Evolutionary conservation across 2,329 filamentous ascomycete genomes (phyloP), one percentile per base, ranked within the genome.

Genomic region (Cladophialophora yegresii): DNA sequence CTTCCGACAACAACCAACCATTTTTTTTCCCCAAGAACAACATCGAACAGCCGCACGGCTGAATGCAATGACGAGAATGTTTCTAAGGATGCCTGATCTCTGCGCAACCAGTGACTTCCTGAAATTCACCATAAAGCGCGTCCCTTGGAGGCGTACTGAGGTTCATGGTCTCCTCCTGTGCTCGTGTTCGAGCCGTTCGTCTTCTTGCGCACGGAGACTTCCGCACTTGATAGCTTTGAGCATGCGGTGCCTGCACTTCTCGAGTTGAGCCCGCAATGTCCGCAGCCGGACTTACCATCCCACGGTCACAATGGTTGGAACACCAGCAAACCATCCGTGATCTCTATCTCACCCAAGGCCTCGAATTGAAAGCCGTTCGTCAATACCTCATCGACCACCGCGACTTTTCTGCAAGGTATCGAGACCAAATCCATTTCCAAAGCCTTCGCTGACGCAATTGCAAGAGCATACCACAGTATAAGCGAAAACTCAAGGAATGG

Each of bases 401-500:
- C 28, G 23, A 26, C 4, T 64, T 64, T 43, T 10, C 23, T n/a
- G 55, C 56, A 20, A 63, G 61, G 61, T 63, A 54, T 40, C 3
- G 16, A 28, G 12, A 49, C 10, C 26, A 26, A 20, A 43, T n/a
- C 8, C 7, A 28, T 28, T 26, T 26, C 3, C 8, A 22, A 6
- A 12, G 30, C n/a, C n/a, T 50, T 26, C n/a, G 3, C 23, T 26
- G 26, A 28, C 49, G 28, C 26, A 58, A 22, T 32, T 16, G 43
- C 26, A 12, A 10, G 16, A 47, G 36, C 36, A 49, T 49, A 28
- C 30, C 33, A 12, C 62, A 60, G 23, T 60, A 64, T 28, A 64
- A 64, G 26, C 57, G 62, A 26, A 64, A 64, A 26, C 36, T 64
- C 16, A 60, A 51, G 28, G 23, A 59, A 56, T 64, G 62, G 62